phyloP scores from a whole-genome alignment of 108 stramenopile genomes.

The Cyclotella distinguenda region DNA sequence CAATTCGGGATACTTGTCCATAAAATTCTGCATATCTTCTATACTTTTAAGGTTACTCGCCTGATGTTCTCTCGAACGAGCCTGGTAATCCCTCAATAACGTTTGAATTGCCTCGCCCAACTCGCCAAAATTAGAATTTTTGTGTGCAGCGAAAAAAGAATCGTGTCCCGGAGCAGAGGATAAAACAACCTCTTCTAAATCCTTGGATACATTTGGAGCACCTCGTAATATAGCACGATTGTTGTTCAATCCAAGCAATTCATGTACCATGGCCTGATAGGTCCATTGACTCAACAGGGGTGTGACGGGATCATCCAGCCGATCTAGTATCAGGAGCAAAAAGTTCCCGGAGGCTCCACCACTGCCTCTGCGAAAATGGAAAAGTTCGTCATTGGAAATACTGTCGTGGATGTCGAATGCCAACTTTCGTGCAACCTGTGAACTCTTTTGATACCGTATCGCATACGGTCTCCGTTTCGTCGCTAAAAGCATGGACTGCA shows the following conservation, averaged over 20 bases:
- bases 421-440: constrained; percentile 74
- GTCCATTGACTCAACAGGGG: constrained; percentile 99
- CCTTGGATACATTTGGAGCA: constrained; percentile 90
- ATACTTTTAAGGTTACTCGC: constrained; percentile 82
- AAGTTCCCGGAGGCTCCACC: constrained; percentile 39
- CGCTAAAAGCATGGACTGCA: constrained; percentile 88
- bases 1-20: constrained; percentile 97
- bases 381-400: constrained; percentile 89
- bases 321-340: constrained; percentile 91
- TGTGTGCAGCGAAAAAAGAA: constrained; percentile 88
- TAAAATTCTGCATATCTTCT: constrained; percentile 98
- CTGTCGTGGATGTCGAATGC: constrained; percentile 76
- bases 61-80: constrained; percentile 70
- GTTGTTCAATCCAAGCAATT: constrained; percentile 96
- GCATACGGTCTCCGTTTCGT: constrained; percentile 84
- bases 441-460: constrained; percentile 89
- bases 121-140: constrained; percentile 97
- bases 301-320: constrained; percentile 98
- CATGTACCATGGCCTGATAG: constrained; percentile 99
- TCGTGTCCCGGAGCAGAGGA: constrained; percentile 82
- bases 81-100: constrained; percentile 94
- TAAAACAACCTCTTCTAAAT: constrained; percentile 97
- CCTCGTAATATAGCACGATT: constrained; percentile 93
- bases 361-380: constrained; percentile 82
- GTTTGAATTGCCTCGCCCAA: constrained; percentile 94